A percentile compares a stretch with the other conserved stretches of the same genome.
Evolutionary conservation across 2,329 filamentous ascomycete species (phyloP).

Genomic region (Madurella fahalii): DNA sequence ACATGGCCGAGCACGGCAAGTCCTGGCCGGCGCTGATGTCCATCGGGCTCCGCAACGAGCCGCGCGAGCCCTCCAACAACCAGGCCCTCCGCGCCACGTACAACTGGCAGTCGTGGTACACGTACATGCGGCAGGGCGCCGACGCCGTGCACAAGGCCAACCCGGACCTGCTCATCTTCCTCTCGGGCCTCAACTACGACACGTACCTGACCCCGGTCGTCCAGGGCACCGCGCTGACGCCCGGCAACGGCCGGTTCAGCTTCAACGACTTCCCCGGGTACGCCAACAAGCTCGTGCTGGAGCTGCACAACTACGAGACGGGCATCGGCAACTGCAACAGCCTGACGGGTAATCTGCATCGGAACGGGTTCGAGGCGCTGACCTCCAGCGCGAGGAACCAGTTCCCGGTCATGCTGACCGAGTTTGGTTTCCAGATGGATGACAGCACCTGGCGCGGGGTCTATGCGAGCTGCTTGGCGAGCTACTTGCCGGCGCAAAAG

Average conservation of each 20-base stretch:
- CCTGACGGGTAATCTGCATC: constrained; percentile 44
- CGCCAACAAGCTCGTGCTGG: constrained; percentile 53
- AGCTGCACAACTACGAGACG: constrained; percentile 59
- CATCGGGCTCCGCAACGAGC: constrained; percentile 53
- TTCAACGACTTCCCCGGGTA: constrained; percentile 46
- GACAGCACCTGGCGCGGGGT: constrained; percentile 42
- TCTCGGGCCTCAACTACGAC: constrained; percentile 57
- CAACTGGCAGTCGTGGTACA: constrained; percentile 56
- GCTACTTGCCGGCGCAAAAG: constrained; percentile 45
- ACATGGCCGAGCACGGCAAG: constrained; percentile 56
- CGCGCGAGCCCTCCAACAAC: constrained; percentile 41
- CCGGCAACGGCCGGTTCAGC: constrained; percentile 42
- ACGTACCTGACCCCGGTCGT: constrained; percentile 51
- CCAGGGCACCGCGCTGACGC: constrained; percentile 43
- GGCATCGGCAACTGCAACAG: constrained; percentile 43
- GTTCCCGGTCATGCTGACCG: constrained; percentile 49
- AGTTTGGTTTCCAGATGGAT: constrained; percentile 52
- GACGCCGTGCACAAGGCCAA: constrained; percentile 49
- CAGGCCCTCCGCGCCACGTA: constrained; percentile 38
- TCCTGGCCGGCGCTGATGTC: constrained; percentile 45
- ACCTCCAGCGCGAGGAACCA: constrained; percentile 34
- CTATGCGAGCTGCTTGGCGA: constrained; percentile 50
- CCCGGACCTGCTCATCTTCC: constrained; percentile 50
- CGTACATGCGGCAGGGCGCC: constrained; percentile 45
- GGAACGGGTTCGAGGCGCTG: constrained; percentile 51